These are phyloP conservation scores for Penstemon barbatus DNA, from an alignment of 257 asterid genomes.

Conservation along the genomic window DNA sequence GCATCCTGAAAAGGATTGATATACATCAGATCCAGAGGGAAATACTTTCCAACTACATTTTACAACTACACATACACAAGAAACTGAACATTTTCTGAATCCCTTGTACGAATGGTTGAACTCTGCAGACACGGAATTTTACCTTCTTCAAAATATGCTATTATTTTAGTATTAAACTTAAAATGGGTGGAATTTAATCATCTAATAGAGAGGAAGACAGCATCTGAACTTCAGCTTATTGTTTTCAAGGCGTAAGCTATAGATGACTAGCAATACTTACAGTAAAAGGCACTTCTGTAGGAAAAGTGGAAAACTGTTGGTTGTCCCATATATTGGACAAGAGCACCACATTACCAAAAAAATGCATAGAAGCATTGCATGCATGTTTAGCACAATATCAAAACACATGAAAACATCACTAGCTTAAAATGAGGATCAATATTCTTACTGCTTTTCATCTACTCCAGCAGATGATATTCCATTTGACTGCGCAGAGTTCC, in stretches of 20 bases:
- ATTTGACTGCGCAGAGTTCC: conserved; percentile 41
- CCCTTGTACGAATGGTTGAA: not conserved
- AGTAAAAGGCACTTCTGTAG: not conserved
- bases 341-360: conserved; percentile 5
- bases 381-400: not conserved
- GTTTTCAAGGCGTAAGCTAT: not conserved
- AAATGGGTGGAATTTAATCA: not conserved
- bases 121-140: not conserved
- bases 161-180: not conserved
- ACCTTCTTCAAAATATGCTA: not conserved
- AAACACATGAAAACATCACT: conserved; percentile 7
- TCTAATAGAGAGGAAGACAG: not conserved
- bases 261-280: conserved; percentile 5
- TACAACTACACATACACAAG: not conserved
- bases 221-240: not conserved
- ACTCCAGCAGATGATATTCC: conserved; percentile 56
- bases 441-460: conserved; percentile 65
- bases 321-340: not conserved
- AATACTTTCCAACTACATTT: not conserved
- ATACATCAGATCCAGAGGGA: not conserved
- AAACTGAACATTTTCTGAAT: not conserved
- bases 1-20: not conserved
- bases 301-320: not conserved
- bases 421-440: conserved; percentile 18
- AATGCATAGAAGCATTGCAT: conserved; percentile 2